Base-by-base conservation (phyloP, 2,329 filamentous ascomycete species). In the Arthrocladium fulminans region DNA sequence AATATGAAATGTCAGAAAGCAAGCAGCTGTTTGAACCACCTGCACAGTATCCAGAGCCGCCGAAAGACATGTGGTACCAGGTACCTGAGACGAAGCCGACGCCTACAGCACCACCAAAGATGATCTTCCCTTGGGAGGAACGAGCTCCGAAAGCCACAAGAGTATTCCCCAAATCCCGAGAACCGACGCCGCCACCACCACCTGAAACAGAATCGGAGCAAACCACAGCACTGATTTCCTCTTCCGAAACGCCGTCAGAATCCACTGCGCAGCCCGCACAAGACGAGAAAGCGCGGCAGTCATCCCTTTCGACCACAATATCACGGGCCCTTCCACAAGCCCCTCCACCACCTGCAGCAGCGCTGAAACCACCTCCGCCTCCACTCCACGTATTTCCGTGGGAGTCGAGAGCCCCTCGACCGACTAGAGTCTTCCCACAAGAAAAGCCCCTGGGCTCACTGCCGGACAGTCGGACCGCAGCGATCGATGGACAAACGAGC, bases 91-190 rank as follows among this genome's bases (percentile, higher is more conserved):
- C 24, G 41, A 65, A 61, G 27, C 65, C 79, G 48, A 54, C 59
- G 8, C 67, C 75, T 54, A 75, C 78, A 50, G 79, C 79, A 19
- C 17, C 44, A 41, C 70, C 75, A 37, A 72, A 81, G 54, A 76
- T 71, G 52, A 82, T 97, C 42, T 98, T 98, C 65, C 92, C 92
- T 0, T 98, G 92, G 92, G 92, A 98, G 65, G 68, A 67, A 35
- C 71, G 81, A 50, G 78, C 77, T 52, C 75, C 83, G 10, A 79
- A 73, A 58, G 68, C 80, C 8, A 78, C 77, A 6, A 67, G 71
- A 20, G 64, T 73, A 17, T 73, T 73, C 52, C 51, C 63, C 7
- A 60, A 67, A 38, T 64, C 70, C 34, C 52, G 53, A 38, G 45
- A 54, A 9, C 15, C 38, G 23, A 51, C 47, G n/a, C 48, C 25